These are phyloP conservation scores for Pseudogymnoascus sp. DNA, from an alignment of 2,329 filamentous ascomycete species.

Conservation along the genomic window DNA sequence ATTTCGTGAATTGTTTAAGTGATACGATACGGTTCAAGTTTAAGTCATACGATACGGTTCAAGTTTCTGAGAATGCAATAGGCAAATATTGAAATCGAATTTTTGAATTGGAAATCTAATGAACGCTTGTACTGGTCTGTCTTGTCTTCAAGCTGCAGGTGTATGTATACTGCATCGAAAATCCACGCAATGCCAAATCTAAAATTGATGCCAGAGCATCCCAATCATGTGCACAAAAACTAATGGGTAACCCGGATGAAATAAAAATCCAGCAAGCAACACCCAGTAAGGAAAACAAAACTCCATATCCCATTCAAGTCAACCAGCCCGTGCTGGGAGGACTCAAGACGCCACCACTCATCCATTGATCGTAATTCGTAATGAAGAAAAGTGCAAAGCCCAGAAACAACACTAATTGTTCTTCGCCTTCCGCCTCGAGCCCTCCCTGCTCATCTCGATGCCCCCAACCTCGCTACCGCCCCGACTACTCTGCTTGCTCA, in stretches of 20 bases:
- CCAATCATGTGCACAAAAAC: neutral
- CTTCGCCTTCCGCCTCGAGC: conserved; percentile 5
- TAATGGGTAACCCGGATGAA: neutral
- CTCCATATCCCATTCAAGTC: neutral
- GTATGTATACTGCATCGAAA: conserved; percentile 3
- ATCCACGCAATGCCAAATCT: conserved; percentile 5
- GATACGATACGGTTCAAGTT: neutral
- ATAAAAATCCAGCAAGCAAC: neutral
- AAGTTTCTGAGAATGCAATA: neutral
- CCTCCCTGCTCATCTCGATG: conserved; percentile 8
- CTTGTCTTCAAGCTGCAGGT: neutral
- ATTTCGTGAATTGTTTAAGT: neutral
- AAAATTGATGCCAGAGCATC: neutral
- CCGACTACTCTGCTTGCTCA: conserved; percentile 15
- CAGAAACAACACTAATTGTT: conserved; percentile 5
- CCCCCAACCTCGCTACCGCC: conserved; percentile 11
- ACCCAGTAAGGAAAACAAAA: neutral
- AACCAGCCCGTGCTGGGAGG: neutral
- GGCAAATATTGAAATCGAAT: neutral
- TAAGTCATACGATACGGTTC: too few species aligned
- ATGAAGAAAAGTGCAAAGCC: conserved; percentile 2
- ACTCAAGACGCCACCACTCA: conserved; percentile 4
- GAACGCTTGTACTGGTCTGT: neutral
- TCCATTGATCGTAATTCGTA: conserved; percentile 7
- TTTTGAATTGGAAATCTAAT: neutral